Percentiles rank a stretch among this genome's conserved stretches.
phyloP scores from a whole-genome alignment of 169 alveolate genomes.

The Cryptosporidium meleagridis region DNA sequence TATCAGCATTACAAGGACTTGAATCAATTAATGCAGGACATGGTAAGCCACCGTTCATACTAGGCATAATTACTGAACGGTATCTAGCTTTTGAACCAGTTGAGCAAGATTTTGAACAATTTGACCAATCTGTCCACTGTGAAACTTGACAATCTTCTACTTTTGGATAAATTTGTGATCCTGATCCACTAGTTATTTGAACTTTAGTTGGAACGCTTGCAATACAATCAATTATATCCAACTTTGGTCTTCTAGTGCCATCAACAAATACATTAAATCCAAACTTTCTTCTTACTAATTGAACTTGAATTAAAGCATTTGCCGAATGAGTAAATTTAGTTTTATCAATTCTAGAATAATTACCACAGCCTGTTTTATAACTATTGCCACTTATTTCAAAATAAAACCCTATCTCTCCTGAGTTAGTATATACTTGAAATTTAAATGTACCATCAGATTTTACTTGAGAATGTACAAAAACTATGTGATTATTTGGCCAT shows the following conservation, averaged over 20 bases:
- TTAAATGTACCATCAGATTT: slow-evolving; percentile 15
- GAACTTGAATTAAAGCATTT: slow-evolving; percentile 12
- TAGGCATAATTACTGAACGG: slow-evolving; percentile 68
- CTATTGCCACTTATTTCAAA: not conserved
- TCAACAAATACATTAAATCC: slow-evolving; percentile 65
- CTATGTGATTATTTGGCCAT: slow-evolving; percentile 67
- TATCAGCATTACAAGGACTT: slow-evolving; percentile 43
- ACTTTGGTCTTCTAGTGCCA: slow-evolving; percentile 47
- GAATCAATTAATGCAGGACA: slow-evolving; percentile 36
- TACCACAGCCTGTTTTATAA: slow-evolving; percentile 32
- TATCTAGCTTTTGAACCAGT: slow-evolving; percentile 46
- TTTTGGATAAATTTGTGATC: slow-evolving; percentile 38
- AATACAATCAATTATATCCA: slow-evolving; percentile 53
- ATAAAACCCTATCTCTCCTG: slow-evolving; percentile 34
- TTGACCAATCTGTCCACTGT: slow-evolving; percentile 80
- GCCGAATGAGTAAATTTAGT: slow-evolving; percentile 19
- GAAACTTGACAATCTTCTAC: slow-evolving; percentile 78
- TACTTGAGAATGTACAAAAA: slow-evolving; percentile 33
- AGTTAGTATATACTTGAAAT: slow-evolving; percentile 24
- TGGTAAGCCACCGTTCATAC: slow-evolving; percentile 53
- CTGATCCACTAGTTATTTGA: slow-evolving; percentile 4
- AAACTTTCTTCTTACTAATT: slow-evolving; percentile 39
- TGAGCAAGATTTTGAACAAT: slow-evolving; percentile 75
- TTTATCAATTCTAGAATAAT: slow-evolving; percentile 20
- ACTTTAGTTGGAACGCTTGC: slow-evolving; percentile 13